Conservation (phyloP, 495 filamentous ascomycete species). For the Darksidea phi region DNA sequence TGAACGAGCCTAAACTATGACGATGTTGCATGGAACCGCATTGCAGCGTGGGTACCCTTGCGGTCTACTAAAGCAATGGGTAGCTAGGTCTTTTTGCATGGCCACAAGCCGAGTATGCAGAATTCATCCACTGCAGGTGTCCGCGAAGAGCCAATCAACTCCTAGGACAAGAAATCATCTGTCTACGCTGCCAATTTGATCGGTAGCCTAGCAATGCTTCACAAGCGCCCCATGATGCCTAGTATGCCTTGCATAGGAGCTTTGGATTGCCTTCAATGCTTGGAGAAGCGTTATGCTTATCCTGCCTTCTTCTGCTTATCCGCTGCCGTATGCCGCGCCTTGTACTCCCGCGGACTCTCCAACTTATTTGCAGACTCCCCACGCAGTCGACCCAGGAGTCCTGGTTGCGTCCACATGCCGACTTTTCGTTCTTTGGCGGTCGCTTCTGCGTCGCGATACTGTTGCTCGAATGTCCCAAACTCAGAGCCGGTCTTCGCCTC, state of each 20-base stretch:
- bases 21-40: constrained; percentile 13
- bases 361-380: constrained; percentile 47
- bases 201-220: neutral
- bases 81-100: constrained; percentile 15
- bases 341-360: constrained; percentile 85
- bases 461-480: constrained; percentile 67
- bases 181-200: too few relatives aligned
- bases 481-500: constrained; percentile 86
- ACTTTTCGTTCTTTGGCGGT: constrained; percentile 64
- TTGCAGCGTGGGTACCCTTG: constrained; percentile 14
- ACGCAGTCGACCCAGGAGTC: constrained; percentile 29
- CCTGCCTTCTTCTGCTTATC: constrained; percentile 46
- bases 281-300: neutral
- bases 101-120: constrained; percentile 25
- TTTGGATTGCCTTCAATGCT: too few relatives aligned
- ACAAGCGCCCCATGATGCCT: neutral
- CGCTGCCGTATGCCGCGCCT: constrained; percentile 61
- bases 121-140: constrained; percentile 16
- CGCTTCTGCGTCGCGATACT: constrained; percentile 70
- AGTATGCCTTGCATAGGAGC: too few relatives aligned
- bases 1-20: constrained; percentile 11
- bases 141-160: constrained; percentile 10
- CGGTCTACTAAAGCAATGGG: neutral
- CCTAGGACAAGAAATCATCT: neutral
- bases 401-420: constrained; percentile 69